Evolutionary conservation across 2,329 filamentous ascomycete species (phyloP).

Genomic region (Colletotrichum gloeosporioides): DNA sequence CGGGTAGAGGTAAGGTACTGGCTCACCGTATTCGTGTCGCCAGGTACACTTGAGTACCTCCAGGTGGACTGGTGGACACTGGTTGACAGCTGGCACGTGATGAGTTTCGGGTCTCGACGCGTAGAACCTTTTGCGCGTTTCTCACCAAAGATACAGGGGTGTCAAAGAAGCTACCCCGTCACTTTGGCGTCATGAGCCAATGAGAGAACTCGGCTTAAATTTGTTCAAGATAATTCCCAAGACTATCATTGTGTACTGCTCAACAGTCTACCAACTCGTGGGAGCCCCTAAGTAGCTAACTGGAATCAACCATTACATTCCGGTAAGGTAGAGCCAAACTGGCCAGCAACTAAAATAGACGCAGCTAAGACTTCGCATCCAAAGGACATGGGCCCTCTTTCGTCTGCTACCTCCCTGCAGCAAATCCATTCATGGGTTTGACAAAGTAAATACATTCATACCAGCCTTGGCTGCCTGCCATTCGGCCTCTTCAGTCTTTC

Average conservation of each 20-base stretch:
- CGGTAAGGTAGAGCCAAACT: not conserved
- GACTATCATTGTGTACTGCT: not conserved
- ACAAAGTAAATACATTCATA: constrained; percentile 11
- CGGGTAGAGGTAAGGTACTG: not conserved
- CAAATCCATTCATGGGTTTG: not conserved
- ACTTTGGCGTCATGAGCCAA: not conserved
- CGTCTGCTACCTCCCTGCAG: not conserved
- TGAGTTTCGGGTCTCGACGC: not conserved
- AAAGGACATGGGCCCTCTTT: not conserved
- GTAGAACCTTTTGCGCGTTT: constrained; percentile 6
- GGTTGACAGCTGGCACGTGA: constrained; percentile 1
- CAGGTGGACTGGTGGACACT: not conserved
- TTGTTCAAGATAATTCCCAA: not conserved
- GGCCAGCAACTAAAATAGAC: not conserved
- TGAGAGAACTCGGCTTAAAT: not conserved
- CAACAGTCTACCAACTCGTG: not conserved
- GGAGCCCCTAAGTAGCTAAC: not conserved
- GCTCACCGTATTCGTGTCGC: not conserved
- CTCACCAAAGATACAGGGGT: not conserved
- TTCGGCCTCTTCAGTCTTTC: not conserved
- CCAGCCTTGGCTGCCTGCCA: not conserved
- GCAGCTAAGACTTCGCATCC: not conserved
- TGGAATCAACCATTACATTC: not conserved
- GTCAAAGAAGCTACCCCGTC: not conserved
- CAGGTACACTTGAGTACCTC: not conserved